A percentile compares a stretch with the other conserved stretches of the same genome.
Evolutionary conservation across 257 asterid species (phyloP).

Genomic region (Ajuga chamaepitys): DNA sequence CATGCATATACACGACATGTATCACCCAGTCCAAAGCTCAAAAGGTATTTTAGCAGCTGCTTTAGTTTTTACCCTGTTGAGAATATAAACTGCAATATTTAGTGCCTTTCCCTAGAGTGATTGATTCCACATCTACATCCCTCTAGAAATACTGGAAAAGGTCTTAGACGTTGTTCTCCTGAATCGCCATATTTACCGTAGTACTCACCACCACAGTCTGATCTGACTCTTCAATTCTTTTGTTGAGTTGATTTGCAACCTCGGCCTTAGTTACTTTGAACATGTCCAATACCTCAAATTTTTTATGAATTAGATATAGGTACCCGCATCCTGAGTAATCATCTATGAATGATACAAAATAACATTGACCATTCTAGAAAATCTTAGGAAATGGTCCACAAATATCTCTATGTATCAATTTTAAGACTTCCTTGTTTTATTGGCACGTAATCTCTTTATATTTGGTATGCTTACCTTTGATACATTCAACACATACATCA

Average conservation of each 20-base stretch:
- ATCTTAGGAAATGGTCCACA: too few species aligned
- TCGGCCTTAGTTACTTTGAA: background rate
- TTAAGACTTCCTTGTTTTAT: too few species aligned
- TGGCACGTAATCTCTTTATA: background rate
- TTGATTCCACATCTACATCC: background rate
- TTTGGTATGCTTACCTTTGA: background rate
- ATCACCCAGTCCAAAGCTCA: background rate
- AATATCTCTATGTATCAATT: too few species aligned
- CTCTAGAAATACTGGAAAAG: background rate
- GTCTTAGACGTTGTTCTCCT: background rate
- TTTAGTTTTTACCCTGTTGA: background rate
- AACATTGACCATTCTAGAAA: too few species aligned
- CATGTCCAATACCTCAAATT: background rate
- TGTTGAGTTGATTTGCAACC: too few species aligned
- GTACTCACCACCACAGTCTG: background rate
- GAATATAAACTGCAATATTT: background rate
- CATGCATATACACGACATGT: too few species aligned
- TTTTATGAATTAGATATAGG: background rate
- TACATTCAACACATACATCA: too few species aligned
- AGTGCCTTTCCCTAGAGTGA: background rate
- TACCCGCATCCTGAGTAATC: background rate
- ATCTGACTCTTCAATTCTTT: too few species aligned
- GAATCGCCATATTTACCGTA: background rate
- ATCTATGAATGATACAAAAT: too few species aligned
- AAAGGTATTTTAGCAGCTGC: background rate